These are phyloP conservation scores for Aspergillus neotritici DNA, from an alignment of 2,329 filamentous ascomycete genomes.

Conservation along the genomic window DNA sequence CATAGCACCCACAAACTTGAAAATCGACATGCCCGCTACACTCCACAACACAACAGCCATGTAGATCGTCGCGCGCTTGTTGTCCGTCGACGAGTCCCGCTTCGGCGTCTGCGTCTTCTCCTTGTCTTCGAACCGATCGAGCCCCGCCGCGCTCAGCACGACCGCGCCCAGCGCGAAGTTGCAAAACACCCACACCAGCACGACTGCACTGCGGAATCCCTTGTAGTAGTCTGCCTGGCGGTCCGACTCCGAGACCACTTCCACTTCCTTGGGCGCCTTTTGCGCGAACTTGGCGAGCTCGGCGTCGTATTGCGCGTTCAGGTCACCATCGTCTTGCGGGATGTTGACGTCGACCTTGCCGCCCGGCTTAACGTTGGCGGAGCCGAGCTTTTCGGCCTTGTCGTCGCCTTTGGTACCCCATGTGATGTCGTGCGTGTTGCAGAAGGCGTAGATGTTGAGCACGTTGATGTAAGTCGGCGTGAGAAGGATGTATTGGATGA, in stretches of 20 bases:
- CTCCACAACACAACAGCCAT: conserved; percentile 83
- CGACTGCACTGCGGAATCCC: conserved; percentile 85
- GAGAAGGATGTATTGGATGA: conserved; percentile 88
- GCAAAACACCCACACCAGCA: conserved; percentile 92
- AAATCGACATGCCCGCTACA: conserved; percentile 74
- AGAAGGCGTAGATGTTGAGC: conserved; percentile 98
- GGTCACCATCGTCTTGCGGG: conserved; percentile 83
- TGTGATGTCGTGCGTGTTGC: conserved; percentile 94
- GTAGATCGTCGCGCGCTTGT: conserved; percentile 68
- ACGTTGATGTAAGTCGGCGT: conserved; percentile 98
- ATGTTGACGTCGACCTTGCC: conserved; percentile 88
- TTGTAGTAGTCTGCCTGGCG: conserved; percentile 98
- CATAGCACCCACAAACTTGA: conserved; percentile 80
- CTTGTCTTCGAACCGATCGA: conserved; percentile 58
- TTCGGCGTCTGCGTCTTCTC: conserved; percentile 33
- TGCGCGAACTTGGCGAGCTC: conserved; percentile 68
- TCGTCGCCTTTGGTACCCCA: conserved; percentile 99
- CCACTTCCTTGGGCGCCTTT: conserved; percentile 67
- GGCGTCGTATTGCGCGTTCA: conserved; percentile 89
- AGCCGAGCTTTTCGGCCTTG: conserved; percentile 84
- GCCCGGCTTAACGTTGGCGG: conserved; percentile 82
- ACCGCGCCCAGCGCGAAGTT: conserved; percentile 85
- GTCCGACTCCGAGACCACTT: conserved; percentile 51
- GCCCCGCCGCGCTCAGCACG: conserved; percentile 77
- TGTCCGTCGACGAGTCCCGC: conserved; percentile 6